Percentiles rank a stretch among this genome's conserved stretches.
These are phyloP conservation scores for Mycena latifolia DNA, from an alignment of 768 basidiomycete genomes.

Conservation along the genomic window DNA sequence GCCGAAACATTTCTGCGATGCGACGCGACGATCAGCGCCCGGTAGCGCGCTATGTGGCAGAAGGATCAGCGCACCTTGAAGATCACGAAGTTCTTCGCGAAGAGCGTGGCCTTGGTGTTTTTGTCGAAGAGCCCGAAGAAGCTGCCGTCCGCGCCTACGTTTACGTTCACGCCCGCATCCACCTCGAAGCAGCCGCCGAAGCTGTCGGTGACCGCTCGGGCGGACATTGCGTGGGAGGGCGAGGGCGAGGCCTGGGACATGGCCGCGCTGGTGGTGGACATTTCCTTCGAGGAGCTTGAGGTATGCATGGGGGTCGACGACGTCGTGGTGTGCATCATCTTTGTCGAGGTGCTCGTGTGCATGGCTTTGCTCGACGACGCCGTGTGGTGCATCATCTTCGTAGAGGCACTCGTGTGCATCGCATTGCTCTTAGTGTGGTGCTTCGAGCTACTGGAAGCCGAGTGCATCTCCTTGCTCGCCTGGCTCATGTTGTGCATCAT, in stretches of 20 bases:
- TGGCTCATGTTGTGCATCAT: no score
- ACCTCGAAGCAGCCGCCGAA: slow-evolving; percentile 52
- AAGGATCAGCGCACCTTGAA: slow-evolving; percentile 46
- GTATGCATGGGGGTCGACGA: no score
- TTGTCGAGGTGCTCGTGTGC: slow-evolving; percentile 16
- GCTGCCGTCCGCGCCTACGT: slow-evolving; percentile 52
- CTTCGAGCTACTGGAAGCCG: no score
- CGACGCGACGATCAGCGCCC: neutral
- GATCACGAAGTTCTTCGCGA: slow-evolving; percentile 48
- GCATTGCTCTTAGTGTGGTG: neutral
- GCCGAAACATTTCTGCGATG: slow-evolving; percentile 17
- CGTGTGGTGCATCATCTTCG: neutral
- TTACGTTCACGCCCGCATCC: slow-evolving; percentile 50
- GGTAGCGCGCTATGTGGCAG: no score
- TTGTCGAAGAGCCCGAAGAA: slow-evolving; percentile 56
- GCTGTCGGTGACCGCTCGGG: slow-evolving; percentile 28
- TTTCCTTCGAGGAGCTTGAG: no score
- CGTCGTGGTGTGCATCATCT: neutral
- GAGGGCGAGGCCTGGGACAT: neutral
- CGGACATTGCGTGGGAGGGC: neutral
- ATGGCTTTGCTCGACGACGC: neutral
- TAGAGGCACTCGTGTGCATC: neutral
- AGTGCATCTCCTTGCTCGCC: no score
- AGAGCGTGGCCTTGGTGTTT: slow-evolving; percentile 40
- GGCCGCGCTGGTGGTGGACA: no score